These are phyloP conservation scores for Sonneratia alba DNA, from an alignment of 345 rosid species.

Conservation along the genomic window DNA sequence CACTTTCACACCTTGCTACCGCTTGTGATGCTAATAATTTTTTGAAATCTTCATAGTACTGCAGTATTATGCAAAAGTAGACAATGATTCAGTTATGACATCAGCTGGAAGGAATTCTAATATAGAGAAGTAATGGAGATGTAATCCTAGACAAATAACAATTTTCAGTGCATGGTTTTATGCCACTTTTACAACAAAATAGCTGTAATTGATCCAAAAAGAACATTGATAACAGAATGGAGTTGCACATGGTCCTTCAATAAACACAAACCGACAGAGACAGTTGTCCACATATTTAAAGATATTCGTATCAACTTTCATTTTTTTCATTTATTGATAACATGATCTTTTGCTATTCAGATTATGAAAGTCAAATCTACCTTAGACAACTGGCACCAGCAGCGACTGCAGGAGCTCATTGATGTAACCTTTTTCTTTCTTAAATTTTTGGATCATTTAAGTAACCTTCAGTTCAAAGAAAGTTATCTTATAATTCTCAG, in stretches of 20 bases:
- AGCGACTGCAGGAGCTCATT: no score
- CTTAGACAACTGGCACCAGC: not conserved
- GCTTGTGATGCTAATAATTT: constrained; percentile 7
- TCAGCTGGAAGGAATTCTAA: constrained; percentile 2
- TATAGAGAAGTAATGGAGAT: not conserved
- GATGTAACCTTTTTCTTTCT: no score
- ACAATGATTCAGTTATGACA: not conserved
- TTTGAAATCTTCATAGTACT: not conserved
- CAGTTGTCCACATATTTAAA: no score
- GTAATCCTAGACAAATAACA: not conserved
- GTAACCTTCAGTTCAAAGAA: not conserved
- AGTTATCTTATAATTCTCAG: not conserved
- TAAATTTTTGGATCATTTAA: no score
- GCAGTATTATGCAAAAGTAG: not conserved
- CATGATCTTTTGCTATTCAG: not conserved
- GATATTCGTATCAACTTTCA: no score
- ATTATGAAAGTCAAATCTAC: not conserved
- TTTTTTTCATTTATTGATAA: no score
- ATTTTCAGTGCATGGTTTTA: not conserved
- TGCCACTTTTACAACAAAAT: no score
- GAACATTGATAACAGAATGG: no score
- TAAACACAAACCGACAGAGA: no score
- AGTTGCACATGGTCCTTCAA: not conserved
- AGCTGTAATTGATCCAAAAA: no score
- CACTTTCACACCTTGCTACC: not conserved